Evolutionary conservation across 176 grass and related monocot genomes (phyloP), one percentile per base, ranked within the genome.

Genomic region (Eremochloa ophiuroides): DNA sequence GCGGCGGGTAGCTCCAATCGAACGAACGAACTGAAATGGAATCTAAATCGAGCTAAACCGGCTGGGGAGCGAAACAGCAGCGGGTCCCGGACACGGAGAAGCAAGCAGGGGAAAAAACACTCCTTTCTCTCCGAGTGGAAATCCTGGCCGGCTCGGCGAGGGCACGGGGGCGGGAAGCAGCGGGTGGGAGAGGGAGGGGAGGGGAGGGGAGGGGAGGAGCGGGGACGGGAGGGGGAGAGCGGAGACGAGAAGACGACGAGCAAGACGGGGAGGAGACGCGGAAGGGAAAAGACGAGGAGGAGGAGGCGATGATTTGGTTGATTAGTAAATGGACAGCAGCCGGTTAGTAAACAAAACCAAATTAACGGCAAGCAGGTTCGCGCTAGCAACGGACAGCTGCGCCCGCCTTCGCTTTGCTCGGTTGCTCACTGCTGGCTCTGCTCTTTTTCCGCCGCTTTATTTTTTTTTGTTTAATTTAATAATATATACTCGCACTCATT

Each of bases 251-350:
- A 18, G 22, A 42, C 48, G 76, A 80, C 27, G 62, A 78, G 56
- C 72, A 56, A 5, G 44, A 22, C 26, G 47, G 18, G 31, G 28
- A 20, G 43, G 72, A 55, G 78, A 89, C 77, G 77, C 72, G 83
- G 87, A 55, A 35, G 62, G 63, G 70, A 51, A 37, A 64, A 31
- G 61, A 62, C 28, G 11, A 1, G 2, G 3, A 44, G 11, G 50
- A 7, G 7, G 34, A 4, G 37, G 10, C 7, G 42, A 40, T 53
- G 73, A 83, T 85, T n/a, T n/a, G n/a, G n/a, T 56, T 56, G 76
- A 89, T 80, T 77, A 85, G 82, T 77, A 55, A 64, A 85, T 33
- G 69, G 42, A 14, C 31, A 66, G 56, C 74, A 63, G 6, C 47
- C 35, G 58, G 59, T 78, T n/a, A n/a, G n/a, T 73, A 66, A 75